Percentiles rank a stretch among this genome's conserved stretches.
These are phyloP conservation scores for Naegleria gruberi DNA, from an alignment of 208 protist genomes.

Conservation along the genomic window DNA sequence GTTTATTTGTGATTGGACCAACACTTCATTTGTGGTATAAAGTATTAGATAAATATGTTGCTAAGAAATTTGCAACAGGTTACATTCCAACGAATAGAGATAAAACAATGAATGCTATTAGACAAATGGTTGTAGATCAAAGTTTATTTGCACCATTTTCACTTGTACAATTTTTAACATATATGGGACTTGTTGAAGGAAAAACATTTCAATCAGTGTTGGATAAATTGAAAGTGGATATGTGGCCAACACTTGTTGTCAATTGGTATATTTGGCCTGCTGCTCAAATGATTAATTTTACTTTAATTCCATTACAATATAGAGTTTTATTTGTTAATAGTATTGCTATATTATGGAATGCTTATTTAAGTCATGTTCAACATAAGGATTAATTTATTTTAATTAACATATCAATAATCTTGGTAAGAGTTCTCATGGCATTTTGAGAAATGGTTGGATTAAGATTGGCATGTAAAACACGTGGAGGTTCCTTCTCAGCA, in stretches of 20 bases:
- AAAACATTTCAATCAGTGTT: background rate
- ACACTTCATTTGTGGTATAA: constrained; percentile 8
- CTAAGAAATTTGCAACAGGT: background rate
- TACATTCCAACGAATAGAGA: background rate
- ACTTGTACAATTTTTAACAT: background rate
- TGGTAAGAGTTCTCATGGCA: background rate
- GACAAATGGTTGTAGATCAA: background rate
- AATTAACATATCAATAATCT: constrained; percentile 3
- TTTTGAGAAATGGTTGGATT: background rate
- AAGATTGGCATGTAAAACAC: background rate
- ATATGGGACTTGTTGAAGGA: background rate
- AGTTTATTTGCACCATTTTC: background rate
- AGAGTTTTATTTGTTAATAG: background rate
- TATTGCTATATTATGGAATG: constrained; percentile 5
- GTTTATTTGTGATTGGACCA: background rate
- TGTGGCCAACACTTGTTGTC: background rate
- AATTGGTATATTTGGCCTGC: constrained; percentile 1
- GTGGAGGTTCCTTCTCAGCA: background rate
- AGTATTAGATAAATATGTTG: background rate
- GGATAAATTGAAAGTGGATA: background rate
- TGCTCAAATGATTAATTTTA: constrained; percentile 3
- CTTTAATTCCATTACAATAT: background rate
- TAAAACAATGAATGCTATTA: background rate
- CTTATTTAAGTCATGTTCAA: constrained; percentile 9
- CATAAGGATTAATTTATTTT: background rate